Percentiles rank a stretch among this genome's conserved stretches.
Evolutionary conservation across 345 rosid genomes (phyloP).

Genomic region (Arabis alpina): DNA sequence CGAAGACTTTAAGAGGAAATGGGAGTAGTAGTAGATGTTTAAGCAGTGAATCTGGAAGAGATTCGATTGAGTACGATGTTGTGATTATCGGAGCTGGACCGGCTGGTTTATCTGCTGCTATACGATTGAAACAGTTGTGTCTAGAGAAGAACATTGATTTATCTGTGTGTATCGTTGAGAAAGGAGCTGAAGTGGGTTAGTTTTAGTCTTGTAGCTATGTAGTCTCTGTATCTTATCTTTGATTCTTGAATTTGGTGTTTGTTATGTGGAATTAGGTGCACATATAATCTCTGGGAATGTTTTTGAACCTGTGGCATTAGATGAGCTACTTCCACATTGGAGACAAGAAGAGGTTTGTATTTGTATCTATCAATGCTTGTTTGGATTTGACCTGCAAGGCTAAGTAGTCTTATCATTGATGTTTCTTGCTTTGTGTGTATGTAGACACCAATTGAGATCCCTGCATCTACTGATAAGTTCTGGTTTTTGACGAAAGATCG

Average conservation of each 20-base stretch:
- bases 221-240: not conserved
- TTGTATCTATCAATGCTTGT: constrained; percentile 10
- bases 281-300: constrained; percentile 91
- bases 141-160: constrained; percentile 70
- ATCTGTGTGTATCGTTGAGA: constrained; percentile 96
- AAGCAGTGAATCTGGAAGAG: constrained; percentile 59
- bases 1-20: constrained; percentile 13
- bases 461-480: constrained; percentile 91
- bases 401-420: constrained; percentile 2
- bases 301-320: constrained; percentile 82
- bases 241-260: constrained; percentile 1
- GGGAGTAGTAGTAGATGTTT: constrained; percentile 44
- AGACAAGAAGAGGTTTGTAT: constrained; percentile 71
- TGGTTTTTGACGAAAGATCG: constrained; percentile 78
- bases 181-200: constrained; percentile 92
- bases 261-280: constrained; percentile 55
- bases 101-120: constrained; percentile 93
- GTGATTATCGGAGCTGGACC: constrained; percentile 97
- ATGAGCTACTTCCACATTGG: constrained; percentile 94
- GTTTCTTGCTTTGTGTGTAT: constrained; percentile 26
- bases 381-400: not conserved
- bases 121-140: constrained; percentile 84
- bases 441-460: constrained; percentile 78
- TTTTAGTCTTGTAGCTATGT: not conserved
- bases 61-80: constrained; percentile 85